Base-by-base conservation (phyloP, 768 basidiomycete species). In the Cyathus striatus region DNA sequence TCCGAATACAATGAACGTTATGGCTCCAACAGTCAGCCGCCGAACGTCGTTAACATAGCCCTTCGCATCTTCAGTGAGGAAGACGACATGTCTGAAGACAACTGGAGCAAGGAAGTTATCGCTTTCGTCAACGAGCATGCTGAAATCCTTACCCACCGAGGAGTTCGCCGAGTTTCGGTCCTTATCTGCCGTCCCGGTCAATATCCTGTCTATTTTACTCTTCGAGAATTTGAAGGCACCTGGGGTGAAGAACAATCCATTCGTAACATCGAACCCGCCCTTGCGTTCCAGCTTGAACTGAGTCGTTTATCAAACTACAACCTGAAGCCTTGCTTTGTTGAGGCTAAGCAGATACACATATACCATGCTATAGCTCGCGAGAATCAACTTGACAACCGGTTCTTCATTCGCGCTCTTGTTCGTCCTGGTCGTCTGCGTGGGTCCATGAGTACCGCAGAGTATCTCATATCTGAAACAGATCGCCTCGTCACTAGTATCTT, bases 391-490 rank as follows among this genome's bases (percentile, higher is more conserved):
- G 96, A 99, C 63, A 90, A 81, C 51, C 82, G 96, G 42, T 99
- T 99, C 84, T 98, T 99, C 68, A 81, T 99, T 42, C 93, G 96
- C 46, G 96, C 92, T 21, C 76, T 99, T 45, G 82, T 99, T 38
- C 90, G 96, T 42, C 96, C 96, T 33, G 96, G 96, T 43, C 88
- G 95, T 43, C 79, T 97, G 25, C 81, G 86, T 30, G 92, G 92
- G 24, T 79, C 78, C 40, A 92, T 98, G 86, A 91, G 83, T 62
- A 92, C 83, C 41, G 88, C 91, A n/a, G 87, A 97, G 64, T 99
- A 98, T 68, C 86, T 99, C 58, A 89, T 99, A 51, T 96, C 95
- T 1, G 96, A 99, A 70, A 94, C 94, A 10, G 96, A 99, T 57
- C 88, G 96, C 36, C 81, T 98, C 10, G 89, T 98, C 48, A 95